Evolutionary conservation across 2,329 filamentous ascomycete species (phyloP), one percentile per base, ranked within the genome.

Genomic region (Hypoxylon sp.): DNA sequence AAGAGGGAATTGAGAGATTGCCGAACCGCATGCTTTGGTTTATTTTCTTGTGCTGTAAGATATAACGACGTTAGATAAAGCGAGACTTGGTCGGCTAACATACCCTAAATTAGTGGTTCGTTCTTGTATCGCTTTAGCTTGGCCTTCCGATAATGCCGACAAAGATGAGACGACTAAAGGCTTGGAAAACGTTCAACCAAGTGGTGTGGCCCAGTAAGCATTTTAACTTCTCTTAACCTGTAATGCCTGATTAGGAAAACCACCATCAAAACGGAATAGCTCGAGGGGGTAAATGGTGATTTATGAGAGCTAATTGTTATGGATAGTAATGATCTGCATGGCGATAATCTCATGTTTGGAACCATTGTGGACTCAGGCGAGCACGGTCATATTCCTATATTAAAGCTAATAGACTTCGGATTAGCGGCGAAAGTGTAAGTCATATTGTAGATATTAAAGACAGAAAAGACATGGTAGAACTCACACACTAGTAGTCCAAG

Each of bases 11-110:
- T 4, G 5, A n/a, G 1, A 49, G 48, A 11, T 17, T 67, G 21
- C 64, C 64, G n/a, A 63, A 67, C 23, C 64, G 64, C 14, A 21
- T 67, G 21, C 46, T 67, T 2, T 67, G 64, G 64, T 19, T 21
- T 5, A 21, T 67, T 23, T 67, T 67, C 13, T 11, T 67, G 10
- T 67, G 64, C 28, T 51, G 64, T 67, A 2, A 60, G 64, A 63
- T 56, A 2, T n/a, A 10, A 21, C 34, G 19, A 9, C 9, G 5
- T n/a, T 28, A 11, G 2, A 3, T 11, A 7, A 17, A 23, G 1
- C 17, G 19, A 3, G 48, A 60, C 28, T 30, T 34, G 14, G 5
- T 2, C 32, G n/a, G 32, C 19, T 60, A 19, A 58, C 19, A 14
- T 5, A 6, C 9, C 30, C 14, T n/a, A 2, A 21, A 23, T 13